These are phyloP conservation scores for Nicotiana sylvestris DNA, from an alignment of 257 asterid species.

Conservation along the genomic window DNA sequence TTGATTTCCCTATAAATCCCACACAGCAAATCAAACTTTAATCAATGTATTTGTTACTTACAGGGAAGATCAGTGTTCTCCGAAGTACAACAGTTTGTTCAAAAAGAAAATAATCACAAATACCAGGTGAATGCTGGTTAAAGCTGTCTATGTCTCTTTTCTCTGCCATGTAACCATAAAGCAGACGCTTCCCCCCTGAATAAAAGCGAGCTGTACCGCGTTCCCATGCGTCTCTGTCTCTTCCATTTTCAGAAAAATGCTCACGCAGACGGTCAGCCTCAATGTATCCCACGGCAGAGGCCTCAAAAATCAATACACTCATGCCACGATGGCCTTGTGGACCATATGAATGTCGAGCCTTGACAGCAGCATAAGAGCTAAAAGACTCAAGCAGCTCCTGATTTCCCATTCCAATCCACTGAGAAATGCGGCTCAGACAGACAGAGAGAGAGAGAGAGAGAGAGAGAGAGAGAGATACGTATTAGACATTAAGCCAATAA, in stretches of 20 bases:
- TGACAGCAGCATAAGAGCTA: constrained; percentile 21
- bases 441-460: background rate
- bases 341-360: constrained; percentile 40
- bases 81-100: background rate
- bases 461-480: background rate
- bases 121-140: constrained; percentile 35
- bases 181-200: constrained; percentile 33
- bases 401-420: constrained; percentile 51
- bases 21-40: background rate
- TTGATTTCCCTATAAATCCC: background rate
- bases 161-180: constrained; percentile 39
- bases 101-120: background rate
- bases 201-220: background rate
- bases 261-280: constrained; percentile 38
- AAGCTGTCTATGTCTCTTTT: constrained; percentile 28
- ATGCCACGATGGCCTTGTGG: constrained; percentile 55
- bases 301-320: constrained; percentile 38
- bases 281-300: constrained; percentile 36
- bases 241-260: constrained; percentile 22
- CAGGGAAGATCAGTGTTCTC: background rate
- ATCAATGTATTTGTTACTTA: background rate
- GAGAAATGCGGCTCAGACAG: background rate
- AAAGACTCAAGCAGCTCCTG: constrained; percentile 41
- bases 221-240: constrained; percentile 38
- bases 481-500: background rate